phyloP scores from a whole-genome alignment of 805 yeast genomes.

The Barnettozyma sp. region DNA sequence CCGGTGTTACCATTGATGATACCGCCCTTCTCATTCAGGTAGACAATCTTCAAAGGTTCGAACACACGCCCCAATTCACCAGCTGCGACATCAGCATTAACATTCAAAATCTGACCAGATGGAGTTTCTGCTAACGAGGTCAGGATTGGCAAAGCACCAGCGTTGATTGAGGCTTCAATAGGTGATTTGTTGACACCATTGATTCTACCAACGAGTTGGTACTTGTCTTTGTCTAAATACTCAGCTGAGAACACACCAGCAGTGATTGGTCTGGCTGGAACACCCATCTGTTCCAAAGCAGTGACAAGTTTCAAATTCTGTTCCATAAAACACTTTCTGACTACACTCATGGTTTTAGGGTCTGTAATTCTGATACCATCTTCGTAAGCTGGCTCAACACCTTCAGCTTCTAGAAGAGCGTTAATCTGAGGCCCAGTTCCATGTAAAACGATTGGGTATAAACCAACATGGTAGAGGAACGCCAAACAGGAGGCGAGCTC shows the following conservation, averaged over 20 bases:
- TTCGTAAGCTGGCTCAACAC: conserved; percentile 90
- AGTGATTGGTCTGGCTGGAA: conserved; percentile 96
- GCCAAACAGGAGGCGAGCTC: conserved; percentile 95
- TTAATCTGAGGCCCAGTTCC: conserved; percentile 99
- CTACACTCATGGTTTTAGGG: conserved; percentile 91
- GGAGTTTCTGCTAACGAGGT: conserved; percentile 96
- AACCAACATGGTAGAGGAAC: conserved; percentile 92
- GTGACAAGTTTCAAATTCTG: conserved; percentile 93
- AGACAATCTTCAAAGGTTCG: conserved; percentile 95
- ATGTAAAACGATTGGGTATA: conserved; percentile 93
- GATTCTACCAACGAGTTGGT: conserved; percentile 88
- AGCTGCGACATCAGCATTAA: conserved; percentile 98
- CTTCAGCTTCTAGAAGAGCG: conserved; percentile 85
- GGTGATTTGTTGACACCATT: conserved; percentile 81
- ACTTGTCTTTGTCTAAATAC: conserved; percentile 83
- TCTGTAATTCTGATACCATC: conserved; percentile 97
- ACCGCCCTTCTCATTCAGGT: conserved; percentile 96
- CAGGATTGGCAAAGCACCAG: conserved; percentile 94
- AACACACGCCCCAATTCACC: conserved; percentile 95
- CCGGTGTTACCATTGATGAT: conserved; percentile 88
- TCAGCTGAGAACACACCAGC: conserved; percentile 96
- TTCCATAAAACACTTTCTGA: conserved; percentile 89
- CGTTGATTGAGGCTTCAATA: conserved; percentile 88
- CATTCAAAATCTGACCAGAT: conserved; percentile 93
- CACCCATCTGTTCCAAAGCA: conserved; percentile 94